Percentiles rank a stretch among this genome's conserved stretches.
These are phyloP conservation scores for Vitis labrusca DNA, from an alignment of 164 flowering plant species.

Conservation along the genomic window DNA sequence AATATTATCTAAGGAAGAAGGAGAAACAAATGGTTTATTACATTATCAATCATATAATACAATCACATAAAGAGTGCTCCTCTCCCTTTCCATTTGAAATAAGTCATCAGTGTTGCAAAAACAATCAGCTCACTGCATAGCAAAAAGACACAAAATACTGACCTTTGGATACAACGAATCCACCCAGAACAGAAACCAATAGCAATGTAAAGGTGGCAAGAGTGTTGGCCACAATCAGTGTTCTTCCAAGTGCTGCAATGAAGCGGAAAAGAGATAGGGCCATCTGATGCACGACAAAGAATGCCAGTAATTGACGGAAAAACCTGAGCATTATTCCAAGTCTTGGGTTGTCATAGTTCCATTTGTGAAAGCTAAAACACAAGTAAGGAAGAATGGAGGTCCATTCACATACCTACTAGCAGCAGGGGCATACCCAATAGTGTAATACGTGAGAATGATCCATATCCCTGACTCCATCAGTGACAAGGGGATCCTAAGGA, in stretches of 20 bases:
- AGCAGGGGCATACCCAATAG: constrained; percentile 61
- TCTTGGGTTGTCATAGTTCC: neutral
- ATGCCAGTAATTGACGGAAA: constrained; percentile 50
- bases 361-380: neutral
- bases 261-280: constrained; percentile 55
- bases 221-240: constrained; percentile 48
- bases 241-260: constrained; percentile 59
- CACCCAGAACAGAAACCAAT: constrained; percentile 54
- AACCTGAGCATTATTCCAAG: constrained; percentile 31
- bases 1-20: constrained; percentile 39
- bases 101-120: too few species aligned
- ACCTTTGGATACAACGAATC: constrained; percentile 61
- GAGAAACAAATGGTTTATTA: neutral
- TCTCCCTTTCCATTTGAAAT: too few species aligned
- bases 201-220: constrained; percentile 45
- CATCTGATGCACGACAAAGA: constrained; percentile 54
- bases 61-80: too few species aligned
- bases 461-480: constrained; percentile 51
- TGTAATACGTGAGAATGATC: constrained; percentile 52
- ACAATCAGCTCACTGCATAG: neutral
- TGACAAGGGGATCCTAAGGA: constrained; percentile 52
- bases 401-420: constrained; percentile 38
- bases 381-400: neutral
- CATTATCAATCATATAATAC: too few species aligned
- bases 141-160: constrained; percentile 2